Evolutionary conservation across 2,329 filamentous ascomycete genomes (phyloP).

Genomic region (Colletotrichum sansevieriae): DNA sequence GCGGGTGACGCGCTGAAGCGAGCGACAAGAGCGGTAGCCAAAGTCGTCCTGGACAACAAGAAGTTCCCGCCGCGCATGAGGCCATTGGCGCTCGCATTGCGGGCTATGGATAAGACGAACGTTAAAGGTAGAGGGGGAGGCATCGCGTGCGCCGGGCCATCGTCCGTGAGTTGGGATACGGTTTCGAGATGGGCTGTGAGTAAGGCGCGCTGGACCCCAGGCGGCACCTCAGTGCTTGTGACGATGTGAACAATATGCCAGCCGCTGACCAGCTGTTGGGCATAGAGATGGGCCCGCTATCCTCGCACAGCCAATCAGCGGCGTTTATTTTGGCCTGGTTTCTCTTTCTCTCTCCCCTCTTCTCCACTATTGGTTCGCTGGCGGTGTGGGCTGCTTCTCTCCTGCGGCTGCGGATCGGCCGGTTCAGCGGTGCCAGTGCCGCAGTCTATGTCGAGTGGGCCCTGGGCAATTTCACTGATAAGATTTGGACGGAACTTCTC

Average conservation of each 20-base stretch:
- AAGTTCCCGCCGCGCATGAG: slow-evolving; percentile 8
- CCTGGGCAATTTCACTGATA: slow-evolving; percentile 35
- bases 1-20: slow-evolving; percentile 51
- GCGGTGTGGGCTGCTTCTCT: slow-evolving; percentile 15
- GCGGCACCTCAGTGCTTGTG: too few relatives aligned
- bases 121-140: slow-evolving; percentile 16
- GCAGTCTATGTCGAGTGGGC: slow-evolving; percentile 2
- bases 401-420: slow-evolving; percentile 32
- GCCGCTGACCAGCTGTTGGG: slow-evolving; percentile 13
- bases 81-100: slow-evolving; percentile 21
- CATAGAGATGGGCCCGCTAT: neutral
- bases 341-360: neutral
- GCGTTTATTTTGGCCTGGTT: neutral
- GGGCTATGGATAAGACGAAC: slow-evolving; percentile 6
- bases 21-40: slow-evolving; percentile 27
- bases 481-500: slow-evolving; percentile 20
- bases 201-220: neutral
- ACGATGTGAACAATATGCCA: slow-evolving; percentile 7
- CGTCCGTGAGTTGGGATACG: slow-evolving; percentile 28
- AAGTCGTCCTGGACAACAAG: neutral
- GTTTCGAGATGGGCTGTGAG: slow-evolving; percentile 27
- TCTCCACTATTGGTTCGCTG: slow-evolving; percentile 33
- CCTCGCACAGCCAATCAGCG: slow-evolving; percentile 15
- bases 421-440: slow-evolving; percentile 19
- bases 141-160: slow-evolving; percentile 39